Evolutionary conservation across 2,329 filamentous ascomycete species (phyloP).

Genomic region (Verticillium zaregamsianum): DNA sequence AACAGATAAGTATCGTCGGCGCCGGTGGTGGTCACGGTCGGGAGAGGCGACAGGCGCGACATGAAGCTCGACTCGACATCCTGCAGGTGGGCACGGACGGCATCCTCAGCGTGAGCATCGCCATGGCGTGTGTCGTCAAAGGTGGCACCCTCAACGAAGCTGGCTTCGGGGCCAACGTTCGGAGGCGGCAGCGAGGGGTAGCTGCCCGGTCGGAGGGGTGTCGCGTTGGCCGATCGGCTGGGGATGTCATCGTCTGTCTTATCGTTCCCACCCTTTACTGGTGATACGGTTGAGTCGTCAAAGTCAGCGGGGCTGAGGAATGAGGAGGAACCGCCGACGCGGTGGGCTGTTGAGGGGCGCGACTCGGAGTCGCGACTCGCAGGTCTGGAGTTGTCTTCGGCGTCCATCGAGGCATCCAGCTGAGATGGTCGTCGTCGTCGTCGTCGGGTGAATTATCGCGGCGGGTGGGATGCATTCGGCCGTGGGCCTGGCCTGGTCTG

Average conservation of each 20-base stretch:
- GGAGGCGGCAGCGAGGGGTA: slow-evolving; percentile 2
- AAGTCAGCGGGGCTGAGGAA: slow-evolving; percentile 8
- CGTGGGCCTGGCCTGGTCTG: slow-evolving; percentile 2
- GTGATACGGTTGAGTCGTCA: slow-evolving; percentile 11
- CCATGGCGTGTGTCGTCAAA: slow-evolving; percentile 32
- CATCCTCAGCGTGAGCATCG: slow-evolving; percentile 49
- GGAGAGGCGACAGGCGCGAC: slow-evolving; percentile 53
- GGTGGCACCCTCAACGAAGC: slow-evolving; percentile 36
- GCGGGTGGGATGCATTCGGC: slow-evolving; percentile 11
- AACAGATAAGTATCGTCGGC: slow-evolving; percentile 59
- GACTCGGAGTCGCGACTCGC: slow-evolving; percentile 15
- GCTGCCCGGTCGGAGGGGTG: slow-evolving; percentile 2
- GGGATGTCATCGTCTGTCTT: slow-evolving; percentile 3
- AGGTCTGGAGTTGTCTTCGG: slow-evolving; percentile 21
- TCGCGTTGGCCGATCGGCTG: slow-evolving; percentile 4
- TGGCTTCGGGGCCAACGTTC: slow-evolving; percentile 26
- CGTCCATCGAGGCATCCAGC: slow-evolving; percentile 27
- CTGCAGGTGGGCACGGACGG: slow-evolving; percentile 52
- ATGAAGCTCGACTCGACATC: slow-evolving; percentile 66
- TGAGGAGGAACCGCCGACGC: slow-evolving; percentile 2
- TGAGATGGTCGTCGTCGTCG: not conserved
- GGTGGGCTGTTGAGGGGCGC: slow-evolving; percentile 17
- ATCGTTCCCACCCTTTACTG: slow-evolving; percentile 12
- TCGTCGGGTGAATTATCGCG: not conserved
- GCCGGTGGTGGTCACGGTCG: slow-evolving; percentile 39